phyloP scores from a whole-genome alignment of 257 asterid genomes.

The Lycium ferocissimum region DNA sequence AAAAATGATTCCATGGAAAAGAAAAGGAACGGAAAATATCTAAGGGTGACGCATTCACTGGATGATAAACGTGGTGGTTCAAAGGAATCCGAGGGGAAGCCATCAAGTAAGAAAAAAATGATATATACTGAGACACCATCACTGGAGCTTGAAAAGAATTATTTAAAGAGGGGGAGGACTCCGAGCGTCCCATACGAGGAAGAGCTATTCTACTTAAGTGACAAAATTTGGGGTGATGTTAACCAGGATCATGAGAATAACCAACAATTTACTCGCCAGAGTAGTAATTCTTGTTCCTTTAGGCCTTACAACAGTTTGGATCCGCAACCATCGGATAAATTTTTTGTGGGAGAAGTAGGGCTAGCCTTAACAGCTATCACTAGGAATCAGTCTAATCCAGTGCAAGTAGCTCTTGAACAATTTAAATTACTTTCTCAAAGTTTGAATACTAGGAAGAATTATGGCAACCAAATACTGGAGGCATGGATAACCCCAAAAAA shows the following conservation, averaged over 20 bases:
- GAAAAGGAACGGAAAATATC: neutral
- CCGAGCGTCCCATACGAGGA: neutral
- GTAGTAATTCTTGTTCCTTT: neutral
- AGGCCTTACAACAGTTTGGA: neutral
- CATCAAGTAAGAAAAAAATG: neutral
- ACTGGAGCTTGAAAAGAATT: no score
- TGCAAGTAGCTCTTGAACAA: constrained; percentile 21
- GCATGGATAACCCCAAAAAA: neutral
- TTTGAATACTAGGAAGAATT: neutral
- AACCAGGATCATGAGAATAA: neutral
- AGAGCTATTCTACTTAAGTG: constrained; percentile 20
- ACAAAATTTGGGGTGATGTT: neutral
- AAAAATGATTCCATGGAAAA: neutral
- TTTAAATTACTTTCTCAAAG: constrained; percentile 21
- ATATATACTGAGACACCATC: neutral
- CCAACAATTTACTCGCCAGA: neutral
- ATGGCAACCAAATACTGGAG: no score
- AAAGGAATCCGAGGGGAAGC: neutral
- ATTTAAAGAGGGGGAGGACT: neutral
- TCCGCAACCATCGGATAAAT: neutral
- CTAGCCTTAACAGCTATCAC: neutral
- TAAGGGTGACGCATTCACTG: no score
- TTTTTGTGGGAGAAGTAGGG: neutral
- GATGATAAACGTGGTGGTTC: neutral
- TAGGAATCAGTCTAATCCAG: constrained; percentile 9